Evolutionary conservation across 2,329 filamentous ascomycete species (phyloP), one percentile per base, ranked within the genome.

Genomic region (Fusarium sacchari): DNA sequence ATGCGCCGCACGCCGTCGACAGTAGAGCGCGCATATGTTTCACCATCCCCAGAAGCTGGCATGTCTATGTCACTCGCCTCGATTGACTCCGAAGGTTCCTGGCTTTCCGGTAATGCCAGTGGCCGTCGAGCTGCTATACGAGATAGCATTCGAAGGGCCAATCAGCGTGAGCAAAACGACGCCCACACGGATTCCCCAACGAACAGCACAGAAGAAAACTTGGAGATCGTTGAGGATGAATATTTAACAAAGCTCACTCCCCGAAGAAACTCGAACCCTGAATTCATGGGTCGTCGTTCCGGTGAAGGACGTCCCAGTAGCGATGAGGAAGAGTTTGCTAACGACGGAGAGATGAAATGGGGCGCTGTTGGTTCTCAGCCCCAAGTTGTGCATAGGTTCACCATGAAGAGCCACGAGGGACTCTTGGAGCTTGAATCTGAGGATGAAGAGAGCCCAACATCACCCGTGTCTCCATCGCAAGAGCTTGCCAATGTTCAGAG

Each of bases 71-170:
- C 96, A 0, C 87, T 98, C 24, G 96, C 95, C 5, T 98, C 95
- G 0, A 94, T 98, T 67, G 96, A 98, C 79, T 98, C 95, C 0
- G 96, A 99, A 84, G 96, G 90, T 9, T 98, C 95, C 1, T 99
- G 96, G 96, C 90, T 99, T 49, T 96, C 95, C 7, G 95, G 96
- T 22, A 91, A 92, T 64, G 82, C 86, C 56, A 87, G 86, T 73
- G 86, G 85, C 77, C 82, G 85, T 72, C 81, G 83, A 36, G 85
- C 86, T 63, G 80, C 86, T 79, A 81, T 90, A 79, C 77, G 85
- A 37, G 82, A 81, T 69, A 85, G 81, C 77, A 80, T 81, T 47
- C 71, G 77, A 37, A 78, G 80, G 39, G 77, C 78, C 44, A 81
- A 78, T 53, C 79, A 76, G 32, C 79, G 75, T 37, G 79, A 81